Evolutionary conservation across 176 grass and related monocot species (phyloP), one percentile per base, ranked within the genome.

Genomic region (Raddia distichophylla): DNA sequence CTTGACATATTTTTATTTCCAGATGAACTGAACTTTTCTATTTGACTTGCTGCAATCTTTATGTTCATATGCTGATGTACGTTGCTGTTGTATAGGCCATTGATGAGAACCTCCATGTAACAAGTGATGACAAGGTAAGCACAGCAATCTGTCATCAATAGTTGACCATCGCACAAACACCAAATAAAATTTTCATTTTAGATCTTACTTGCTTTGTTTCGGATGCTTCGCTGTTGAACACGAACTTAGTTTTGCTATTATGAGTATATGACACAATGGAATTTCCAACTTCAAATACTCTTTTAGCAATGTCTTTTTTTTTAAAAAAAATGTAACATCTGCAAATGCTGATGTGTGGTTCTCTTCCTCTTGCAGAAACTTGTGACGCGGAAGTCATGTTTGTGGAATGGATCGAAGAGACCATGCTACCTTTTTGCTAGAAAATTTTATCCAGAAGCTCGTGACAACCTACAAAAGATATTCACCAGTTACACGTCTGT

Each of bases 381-480:
- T 48, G 5, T 86, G 32, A 91, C 84, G 35, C 70, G 65, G 80
- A 86, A 78, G 47, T 86, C 96, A 13, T 99, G 96, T 80, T 87
- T 95, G 57, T 95, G 96, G 96, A 99, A 98, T 52, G 92, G 95
- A 78, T 89, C 86, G 19, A 98, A 93, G 88, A 93, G 92, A 82
- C 92, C 95, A 35, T 98, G 95, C 79, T 98, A 98, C 56, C 90
- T 98, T 76, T 98, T 98, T 75, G 92, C 95, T 20, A 90, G 95
- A 67, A 98, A 98, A 75, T 98, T 98, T 58, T 88, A 91, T 55
- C 95, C 92, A 1, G 95, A 94, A 78, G 73, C 90, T 59, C 90
- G 89, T 50, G 90, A 91, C 82, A 94, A 89, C 79, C 44, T 98
- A 86, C 79, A 93, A 82, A 91, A 93, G 66, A 75, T 89, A 80